A percentile compares a stretch with the other conserved stretches of the same genome.
phyloP scores from a whole-genome alignment of 2,329 filamentous ascomycete genomes.

The Fusarium torulosum region DNA sequence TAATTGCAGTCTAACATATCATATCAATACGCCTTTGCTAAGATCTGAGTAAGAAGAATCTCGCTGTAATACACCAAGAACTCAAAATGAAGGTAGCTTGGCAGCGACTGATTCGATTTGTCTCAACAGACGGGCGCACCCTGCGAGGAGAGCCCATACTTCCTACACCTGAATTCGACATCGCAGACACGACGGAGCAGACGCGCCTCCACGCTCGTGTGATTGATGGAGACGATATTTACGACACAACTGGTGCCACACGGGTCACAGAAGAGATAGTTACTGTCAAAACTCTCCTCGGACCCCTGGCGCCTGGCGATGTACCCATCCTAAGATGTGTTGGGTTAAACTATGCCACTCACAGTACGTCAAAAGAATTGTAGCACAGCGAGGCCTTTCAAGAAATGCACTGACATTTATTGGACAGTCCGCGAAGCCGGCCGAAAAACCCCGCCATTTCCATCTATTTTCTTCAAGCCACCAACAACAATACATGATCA shows the following conservation, averaged over 20 bases:
- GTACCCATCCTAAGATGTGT: slow-evolving; percentile 70
- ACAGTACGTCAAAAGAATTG: slow-evolving; percentile 50
- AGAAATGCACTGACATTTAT: too few species aligned
- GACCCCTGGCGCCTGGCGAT: slow-evolving; percentile 63
- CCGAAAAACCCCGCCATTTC: slow-evolving; percentile 62
- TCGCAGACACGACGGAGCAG: slow-evolving; percentile 57
- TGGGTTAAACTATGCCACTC: slow-evolving; percentile 70
- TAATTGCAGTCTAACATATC: too few species aligned
- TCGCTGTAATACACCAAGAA: neutral
- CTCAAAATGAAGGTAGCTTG: slow-evolving; percentile 55
- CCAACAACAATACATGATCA: slow-evolving; percentile 55
- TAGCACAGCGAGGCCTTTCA: too few species aligned
- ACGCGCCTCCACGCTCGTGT: slow-evolving; percentile 65
- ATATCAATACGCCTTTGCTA: too few species aligned
- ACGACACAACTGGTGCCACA: slow-evolving; percentile 60
- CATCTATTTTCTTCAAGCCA: slow-evolving; percentile 64
- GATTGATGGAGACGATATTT: slow-evolving; percentile 63
- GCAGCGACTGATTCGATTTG: slow-evolving; percentile 68
- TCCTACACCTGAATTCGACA: slow-evolving; percentile 59
- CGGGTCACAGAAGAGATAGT: slow-evolving; percentile 66
- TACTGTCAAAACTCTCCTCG: slow-evolving; percentile 65
- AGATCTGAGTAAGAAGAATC: too few species aligned
- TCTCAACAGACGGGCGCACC: slow-evolving; percentile 62
- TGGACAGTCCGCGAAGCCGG: slow-evolving; percentile 60
- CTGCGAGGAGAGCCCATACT: slow-evolving; percentile 66